Conservation (phyloP, 1,284 basidiomycete genomes). For the Pascua guehoae region DNA sequence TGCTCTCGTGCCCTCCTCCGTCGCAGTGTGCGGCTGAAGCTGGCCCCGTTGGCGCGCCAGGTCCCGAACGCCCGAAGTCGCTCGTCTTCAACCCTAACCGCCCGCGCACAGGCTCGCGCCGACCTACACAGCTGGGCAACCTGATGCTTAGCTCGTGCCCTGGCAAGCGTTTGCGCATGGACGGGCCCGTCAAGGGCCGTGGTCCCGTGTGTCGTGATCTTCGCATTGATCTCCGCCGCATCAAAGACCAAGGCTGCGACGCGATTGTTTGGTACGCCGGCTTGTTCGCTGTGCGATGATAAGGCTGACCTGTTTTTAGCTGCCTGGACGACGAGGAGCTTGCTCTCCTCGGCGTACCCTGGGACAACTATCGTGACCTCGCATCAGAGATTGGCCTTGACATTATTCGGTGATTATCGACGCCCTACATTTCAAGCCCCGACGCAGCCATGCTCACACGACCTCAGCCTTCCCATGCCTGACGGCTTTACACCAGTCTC, state of each 20-base stretch:
- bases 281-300: background rate
- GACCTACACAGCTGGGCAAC: conserved; percentile 66
- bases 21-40: conserved; percentile 33
- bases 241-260: conserved; percentile 69
- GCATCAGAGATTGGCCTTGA: conserved; percentile 68
- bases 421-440: background rate
- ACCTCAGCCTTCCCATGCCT: conserved; percentile 73
- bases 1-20: conserved; percentile 55
- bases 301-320: conserved; percentile 47
- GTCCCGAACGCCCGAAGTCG: conserved; percentile 8
- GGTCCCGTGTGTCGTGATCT: conserved; percentile 81
- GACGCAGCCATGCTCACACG: conserved; percentile 7
- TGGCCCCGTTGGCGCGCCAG: conserved; percentile 9
- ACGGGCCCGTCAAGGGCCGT: conserved; percentile 74
- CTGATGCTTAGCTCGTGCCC: conserved; percentile 87
- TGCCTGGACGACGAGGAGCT: conserved; percentile 87
- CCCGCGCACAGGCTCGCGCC: conserved; percentile 10
- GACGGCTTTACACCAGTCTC: conserved; percentile 82
- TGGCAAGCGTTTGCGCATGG: conserved; percentile 89
- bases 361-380: conserved; percentile 66
- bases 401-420: conserved; percentile 58
- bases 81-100: conserved; percentile 17
- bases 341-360: conserved; percentile 74
- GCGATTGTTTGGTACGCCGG: conserved; percentile 72
- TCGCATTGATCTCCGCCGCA: conserved; percentile 68